phyloP scores from a whole-genome alignment of 1,284 basidiomycete species.

The Cutaneotrichosporon cutaneum region DNA sequence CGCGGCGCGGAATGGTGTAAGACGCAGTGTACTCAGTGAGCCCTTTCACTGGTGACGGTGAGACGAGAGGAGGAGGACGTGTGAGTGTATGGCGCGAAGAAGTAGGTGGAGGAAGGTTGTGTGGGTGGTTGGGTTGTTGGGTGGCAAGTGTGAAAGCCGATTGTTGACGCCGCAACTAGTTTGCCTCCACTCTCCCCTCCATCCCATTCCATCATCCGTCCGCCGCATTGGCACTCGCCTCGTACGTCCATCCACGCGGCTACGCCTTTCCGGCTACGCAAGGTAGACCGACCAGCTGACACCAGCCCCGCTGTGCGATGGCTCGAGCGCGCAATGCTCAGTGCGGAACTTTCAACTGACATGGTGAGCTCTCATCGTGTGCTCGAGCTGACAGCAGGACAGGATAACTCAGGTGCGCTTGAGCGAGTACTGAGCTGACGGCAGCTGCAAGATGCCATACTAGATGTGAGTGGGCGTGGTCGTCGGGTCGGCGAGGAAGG shows the following conservation, averaged over 20 bases:
- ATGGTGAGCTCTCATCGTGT: constrained; percentile 35
- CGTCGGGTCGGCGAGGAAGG: neutral
- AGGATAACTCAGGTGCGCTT: constrained; percentile 48
- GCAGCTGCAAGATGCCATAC: constrained; percentile 53
- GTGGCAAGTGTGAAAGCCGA: neutral
- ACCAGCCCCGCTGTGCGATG: constrained; percentile 21
- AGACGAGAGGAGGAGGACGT: neutral
- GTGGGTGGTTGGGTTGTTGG: too few species aligned
- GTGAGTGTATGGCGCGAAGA: neutral
- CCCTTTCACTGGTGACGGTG: neutral
- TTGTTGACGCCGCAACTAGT: neutral
- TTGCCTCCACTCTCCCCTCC: constrained; percentile 9
- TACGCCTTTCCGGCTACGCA: neutral
- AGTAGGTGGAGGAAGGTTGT: neutral
- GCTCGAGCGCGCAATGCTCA: constrained; percentile 45
- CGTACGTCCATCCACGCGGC: constrained; percentile 1
- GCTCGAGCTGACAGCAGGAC: constrained; percentile 37
- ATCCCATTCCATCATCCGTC: constrained; percentile 2
- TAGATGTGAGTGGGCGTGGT: constrained; percentile 44
- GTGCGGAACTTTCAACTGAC: constrained; percentile 53
- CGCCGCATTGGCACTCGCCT: constrained; percentile 6
- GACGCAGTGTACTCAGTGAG: too few species aligned
- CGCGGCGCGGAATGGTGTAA: neutral
- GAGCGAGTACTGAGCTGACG: neutral
- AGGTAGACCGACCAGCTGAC: constrained; percentile 3